Evolutionary conservation across 768 basidiomycete species (phyloP).

Genomic region (Mycena metata): DNA sequence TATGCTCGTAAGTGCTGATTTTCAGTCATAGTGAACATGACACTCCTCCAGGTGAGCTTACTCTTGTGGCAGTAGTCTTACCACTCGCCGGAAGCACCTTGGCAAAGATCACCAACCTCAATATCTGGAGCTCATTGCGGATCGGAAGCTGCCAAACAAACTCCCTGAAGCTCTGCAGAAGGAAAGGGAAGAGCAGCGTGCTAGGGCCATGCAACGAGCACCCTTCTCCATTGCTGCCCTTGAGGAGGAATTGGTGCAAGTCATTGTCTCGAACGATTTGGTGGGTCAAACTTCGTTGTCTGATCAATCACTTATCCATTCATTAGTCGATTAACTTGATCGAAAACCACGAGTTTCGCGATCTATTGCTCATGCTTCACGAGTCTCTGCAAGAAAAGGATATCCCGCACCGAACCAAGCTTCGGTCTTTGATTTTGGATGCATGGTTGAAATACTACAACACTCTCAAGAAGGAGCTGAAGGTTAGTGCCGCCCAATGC

Average conservation of each 20-base stretch:
- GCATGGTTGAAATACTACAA: constrained; percentile 43
- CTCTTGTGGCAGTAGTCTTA: constrained; percentile 21
- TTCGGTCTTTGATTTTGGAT: constrained; percentile 38
- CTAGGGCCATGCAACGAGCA: constrained; percentile 22
- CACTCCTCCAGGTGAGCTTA: constrained; percentile 21
- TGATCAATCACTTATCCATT: constrained; percentile 21
- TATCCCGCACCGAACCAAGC: constrained; percentile 44
- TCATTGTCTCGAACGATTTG: constrained; percentile 26
- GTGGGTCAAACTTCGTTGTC: constrained; percentile 12
- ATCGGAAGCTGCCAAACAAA: constrained; percentile 21
- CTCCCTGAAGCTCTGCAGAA: constrained; percentile 17
- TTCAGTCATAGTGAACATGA: no score
- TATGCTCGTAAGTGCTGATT: constrained; percentile 20
- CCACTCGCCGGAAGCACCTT: constrained; percentile 22
- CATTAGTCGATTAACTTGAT: constrained; percentile 46
- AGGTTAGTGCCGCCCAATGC: no score
- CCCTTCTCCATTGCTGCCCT: constrained; percentile 21
- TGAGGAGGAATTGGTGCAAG: constrained; percentile 15
- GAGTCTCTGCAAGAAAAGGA: constrained; percentile 42
- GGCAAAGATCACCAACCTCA: constrained; percentile 15
- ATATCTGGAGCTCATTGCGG: constrained; percentile 11
- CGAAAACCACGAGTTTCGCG: constrained; percentile 43
- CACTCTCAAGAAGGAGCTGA: constrained; percentile 39
- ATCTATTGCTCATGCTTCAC: constrained; percentile 42
- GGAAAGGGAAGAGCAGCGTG: constrained; percentile 21